A percentile compares a stretch with the other conserved stretches of the same genome.
phyloP scores from a whole-genome alignment of 805 yeast species.

The Dipodascus geniculatus region DNA sequence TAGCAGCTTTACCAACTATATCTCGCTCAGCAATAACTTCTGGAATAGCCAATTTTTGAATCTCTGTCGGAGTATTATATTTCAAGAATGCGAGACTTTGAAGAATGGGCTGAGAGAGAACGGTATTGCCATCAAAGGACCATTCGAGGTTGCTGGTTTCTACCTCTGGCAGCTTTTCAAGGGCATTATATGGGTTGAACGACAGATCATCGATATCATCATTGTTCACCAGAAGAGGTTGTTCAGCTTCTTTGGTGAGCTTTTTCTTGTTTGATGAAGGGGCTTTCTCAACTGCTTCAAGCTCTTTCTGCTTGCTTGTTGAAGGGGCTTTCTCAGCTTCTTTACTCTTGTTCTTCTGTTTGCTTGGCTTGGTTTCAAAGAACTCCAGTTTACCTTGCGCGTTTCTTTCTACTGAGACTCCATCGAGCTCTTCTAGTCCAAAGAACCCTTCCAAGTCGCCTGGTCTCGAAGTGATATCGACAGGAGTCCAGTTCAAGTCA shows the following conservation, averaged over 20 bases:
- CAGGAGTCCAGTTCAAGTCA: slow-evolving; percentile 55
- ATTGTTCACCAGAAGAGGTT: slow-evolving; percentile 6
- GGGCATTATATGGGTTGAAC: slow-evolving; percentile 14
- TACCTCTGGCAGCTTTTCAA: slow-evolving; percentile 12
- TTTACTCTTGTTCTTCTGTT: slow-evolving; percentile 7
- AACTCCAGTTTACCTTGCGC: slow-evolving; percentile 10
- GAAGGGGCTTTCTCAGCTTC: slow-evolving; percentile 6
- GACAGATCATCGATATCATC: slow-evolving; percentile 7
- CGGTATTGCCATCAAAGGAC: slow-evolving; percentile 24
- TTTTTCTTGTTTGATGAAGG: slow-evolving; percentile 4
- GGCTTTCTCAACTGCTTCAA: slow-evolving; percentile 4
- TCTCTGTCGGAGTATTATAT: slow-evolving; percentile 68
- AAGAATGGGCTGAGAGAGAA: slow-evolving; percentile 42
- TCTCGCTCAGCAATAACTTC: slow-evolving; percentile 61
- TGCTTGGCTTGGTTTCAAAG: slow-evolving; percentile 1
- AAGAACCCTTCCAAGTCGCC: slow-evolving; percentile 86
- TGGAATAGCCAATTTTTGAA: slow-evolving; percentile 71
- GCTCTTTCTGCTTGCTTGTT: slow-evolving; percentile 4
- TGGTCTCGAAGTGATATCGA: slow-evolving; percentile 68
- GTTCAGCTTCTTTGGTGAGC: slow-evolving; percentile 8
- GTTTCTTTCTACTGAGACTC: slow-evolving; percentile 60
- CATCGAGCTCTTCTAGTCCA: slow-evolving; percentile 90
- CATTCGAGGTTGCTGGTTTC: slow-evolving; percentile 25
- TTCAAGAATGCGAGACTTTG: slow-evolving; percentile 48
- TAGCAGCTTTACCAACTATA: slow-evolving; percentile 89